Evolutionary conservation across 148 eudicot genomes (phyloP), one percentile per base, ranked within the genome.

Genomic region (Suaeda aralocaspica): DNA sequence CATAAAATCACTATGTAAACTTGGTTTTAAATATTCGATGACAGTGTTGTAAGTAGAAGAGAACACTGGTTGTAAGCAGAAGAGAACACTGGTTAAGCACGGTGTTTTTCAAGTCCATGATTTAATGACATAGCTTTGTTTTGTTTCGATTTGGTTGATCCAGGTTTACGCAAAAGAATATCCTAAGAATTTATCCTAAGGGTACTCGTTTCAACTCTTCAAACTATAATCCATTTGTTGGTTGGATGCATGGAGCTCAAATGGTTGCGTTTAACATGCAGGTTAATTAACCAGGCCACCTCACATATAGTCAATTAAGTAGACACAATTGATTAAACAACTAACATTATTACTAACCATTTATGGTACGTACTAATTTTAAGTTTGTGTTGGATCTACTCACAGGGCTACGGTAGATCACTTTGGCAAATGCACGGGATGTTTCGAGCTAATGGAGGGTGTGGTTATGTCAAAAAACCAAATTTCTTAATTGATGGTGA

Each of bases 381-480:
- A 8, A 36, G 8, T 36, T 8, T 36, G 22, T 19, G 6, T 49
- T 14, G 18, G 53, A 5, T 3, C 21, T n/a, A n/a, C n/a, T n/a
- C 0, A 49, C 83, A 87, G 90, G 90, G 90, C 9, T 67, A 84
- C 72, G 96, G 85, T 10, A 85, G 81, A 76, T 68, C 69, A 58
- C 83, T 90, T 2, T 85, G 92, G 96, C 72, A 80, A 64, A 90
- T 86, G 84, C 92, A 90, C 2, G 96, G 92, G 60, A 82, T 85
- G 92, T 90, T 90, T 63, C 71, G 86, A 77, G 88, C 84, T 58
- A 90, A 89, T 31, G 96, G 92, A 34, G 87, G 86, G 42, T 89
- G 92, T 73, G 91, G 95, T 29, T 87, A 84, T 66, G 84, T 85
- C 46, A 87, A 87, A 74, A 89, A 89, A 68, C 96, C 96, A 6